phyloP scores from a whole-genome alignment of 176 grass and related monocot species.

The Musa beccarii region DNA sequence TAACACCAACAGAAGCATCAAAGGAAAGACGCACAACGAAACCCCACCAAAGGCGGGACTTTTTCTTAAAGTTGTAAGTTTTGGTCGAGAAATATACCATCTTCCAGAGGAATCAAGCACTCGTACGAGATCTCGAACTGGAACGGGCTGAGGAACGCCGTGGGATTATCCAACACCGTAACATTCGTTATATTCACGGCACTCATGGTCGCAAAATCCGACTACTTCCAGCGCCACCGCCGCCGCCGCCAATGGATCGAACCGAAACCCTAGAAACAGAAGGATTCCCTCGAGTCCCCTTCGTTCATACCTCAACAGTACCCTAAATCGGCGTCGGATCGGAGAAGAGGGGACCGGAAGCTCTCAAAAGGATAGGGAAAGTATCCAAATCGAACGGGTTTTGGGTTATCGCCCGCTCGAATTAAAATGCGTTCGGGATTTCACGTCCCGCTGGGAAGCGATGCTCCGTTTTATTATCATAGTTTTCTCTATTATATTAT shows the following conservation, averaged over 20 bases:
- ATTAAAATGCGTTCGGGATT: too few species aligned
- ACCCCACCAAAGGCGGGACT: neutral
- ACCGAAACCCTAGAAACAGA: neutral
- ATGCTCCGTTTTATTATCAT: too few species aligned
- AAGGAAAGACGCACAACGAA: neutral
- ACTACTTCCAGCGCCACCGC: neutral
- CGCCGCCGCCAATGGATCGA: neutral
- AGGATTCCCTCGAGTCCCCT: neutral
- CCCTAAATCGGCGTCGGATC: too few species aligned
- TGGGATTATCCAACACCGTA: constrained; percentile 91
- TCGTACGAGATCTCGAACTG: constrained; percentile 99
- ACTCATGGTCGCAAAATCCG: constrained; percentile 46
- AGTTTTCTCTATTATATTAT: too few species aligned
- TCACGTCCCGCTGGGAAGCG: too few species aligned
- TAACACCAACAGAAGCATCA: neutral
- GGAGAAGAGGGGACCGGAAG: neutral
- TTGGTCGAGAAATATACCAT: constrained; percentile 33
- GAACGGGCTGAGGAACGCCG: constrained; percentile 92
- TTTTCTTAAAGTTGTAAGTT: too few species aligned
- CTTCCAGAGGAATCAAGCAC: constrained; percentile 90
- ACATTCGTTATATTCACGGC: constrained; percentile 99
- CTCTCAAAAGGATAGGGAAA: neutral
- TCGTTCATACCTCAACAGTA: too few species aligned
- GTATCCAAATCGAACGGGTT: too few species aligned
- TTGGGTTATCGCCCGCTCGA: too few species aligned